phyloP scores from a whole-genome alignment of 192 early-diverging fungal species.

The Allomyces macrogynus region DNA sequence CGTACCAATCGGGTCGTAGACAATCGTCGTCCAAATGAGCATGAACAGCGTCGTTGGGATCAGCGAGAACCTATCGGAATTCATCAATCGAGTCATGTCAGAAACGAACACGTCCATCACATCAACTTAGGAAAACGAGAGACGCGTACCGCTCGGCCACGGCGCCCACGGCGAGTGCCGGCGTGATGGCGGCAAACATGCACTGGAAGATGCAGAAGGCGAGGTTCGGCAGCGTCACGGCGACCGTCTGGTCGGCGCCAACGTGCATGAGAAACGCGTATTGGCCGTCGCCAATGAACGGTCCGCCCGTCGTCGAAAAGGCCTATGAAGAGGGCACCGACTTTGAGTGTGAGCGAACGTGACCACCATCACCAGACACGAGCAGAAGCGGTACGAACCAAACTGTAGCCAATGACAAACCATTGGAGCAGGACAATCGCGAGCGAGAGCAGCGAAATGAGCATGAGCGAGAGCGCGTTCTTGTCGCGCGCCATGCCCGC shows the following conservation, averaged over 20 bases:
- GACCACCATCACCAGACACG: no score
- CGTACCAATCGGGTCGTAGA: slow-evolving; percentile 62
- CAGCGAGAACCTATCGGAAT: slow-evolving; percentile 33
- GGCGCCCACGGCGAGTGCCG: slow-evolving; percentile 75
- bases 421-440: slow-evolving; percentile 40
- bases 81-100: not conserved
- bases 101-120: no score
- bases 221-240: slow-evolving; percentile 45
- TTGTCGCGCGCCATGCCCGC: slow-evolving; percentile 53
- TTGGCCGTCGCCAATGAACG: slow-evolving; percentile 62
- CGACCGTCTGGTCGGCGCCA: slow-evolving; percentile 23
- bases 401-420: not conserved
- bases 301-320: not conserved
- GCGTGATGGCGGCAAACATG: slow-evolving; percentile 82
- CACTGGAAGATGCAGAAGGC: slow-evolving; percentile 72
- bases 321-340: no score
- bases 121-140: not conserved
- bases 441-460: slow-evolving; percentile 44
- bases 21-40: slow-evolving; percentile 80
- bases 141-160: slow-evolving; percentile 51
- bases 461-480: slow-evolving; percentile 58
- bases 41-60: slow-evolving; percentile 73
- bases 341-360: no score
- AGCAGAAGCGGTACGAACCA: no score
- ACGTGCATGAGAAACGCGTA: slow-evolving; percentile 52